Evolutionary conservation across 257 asterid species (phyloP), one percentile per base, ranked within the genome.

Genomic region (Lantana camara): DNA sequence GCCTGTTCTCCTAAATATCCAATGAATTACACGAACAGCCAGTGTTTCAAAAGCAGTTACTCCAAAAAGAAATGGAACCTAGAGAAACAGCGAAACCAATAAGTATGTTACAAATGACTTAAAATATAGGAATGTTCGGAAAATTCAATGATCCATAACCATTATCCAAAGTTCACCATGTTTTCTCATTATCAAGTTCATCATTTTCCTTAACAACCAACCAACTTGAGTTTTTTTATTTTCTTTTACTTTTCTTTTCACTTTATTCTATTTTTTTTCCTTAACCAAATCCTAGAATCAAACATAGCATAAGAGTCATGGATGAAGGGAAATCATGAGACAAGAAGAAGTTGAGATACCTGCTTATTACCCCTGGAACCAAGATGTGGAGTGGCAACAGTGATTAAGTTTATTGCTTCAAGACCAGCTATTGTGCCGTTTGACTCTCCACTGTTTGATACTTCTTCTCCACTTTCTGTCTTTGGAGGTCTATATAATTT

Each of bases 21-120:
- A 88, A 71, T 94, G 98, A 77, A 94, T 80, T 41, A 87, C 80
- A 65, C 60, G 79, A 63, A 87, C 76, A 48, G 98, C 99, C 42
- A 71, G 72, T 64, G 58, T 94, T 83, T 94, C 99, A 63, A 94
- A 38, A 37, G 96, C 93, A 58, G 96, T 51, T 45, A 94, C 80
- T 57, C 99, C 99, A 71, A 94, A 94, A 77, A 94, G 99, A 75
- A 94, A 94, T 17, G 99, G 99, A 40, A 94, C 99, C 99, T 94
- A 54, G 4, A 60, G 17, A 67, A 6, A 34, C 63, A 57, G 7
- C 45, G 59, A 27, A 66, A 57, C 13, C 16, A 68, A 44, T n/a
- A n/a, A n/a, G n/a, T n/a, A n/a, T n/a, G 48, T 32, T 5, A 12
- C 59, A 44, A n/a, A n/a, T n/a, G n/a, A n/a, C n/a, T 47, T 35